Evolutionary conservation across 495 filamentous ascomycete species (phyloP), one percentile per base, ranked within the genome.

Genomic region (Acidomyces sp.): DNA sequence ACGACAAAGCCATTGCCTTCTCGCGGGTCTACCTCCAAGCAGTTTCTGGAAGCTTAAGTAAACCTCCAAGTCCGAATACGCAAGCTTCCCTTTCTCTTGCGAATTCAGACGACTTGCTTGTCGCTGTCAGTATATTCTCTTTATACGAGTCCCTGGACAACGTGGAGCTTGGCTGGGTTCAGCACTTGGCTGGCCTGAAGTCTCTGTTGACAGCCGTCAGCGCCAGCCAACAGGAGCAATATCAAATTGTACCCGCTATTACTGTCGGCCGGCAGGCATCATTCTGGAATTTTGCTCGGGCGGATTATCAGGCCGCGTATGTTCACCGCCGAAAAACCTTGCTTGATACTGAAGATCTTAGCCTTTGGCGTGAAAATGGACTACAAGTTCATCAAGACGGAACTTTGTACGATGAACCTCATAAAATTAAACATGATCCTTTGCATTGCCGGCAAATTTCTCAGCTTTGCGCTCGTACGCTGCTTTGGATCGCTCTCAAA

Each of bases 211-310:
- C 13, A 4, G 39, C 42, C 23, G n/a, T 50, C 9, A 37, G 24
- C 19, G 23, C 23, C 24, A 13, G 25, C 5, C 29, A 42, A n/a
- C 39, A 41, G 25, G 21, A 9, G 15, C 15, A n/a, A 13, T 6
- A 9, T 15, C 21, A 22, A 27, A 6, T 41, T 10, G 17, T 28
- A 9, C 32, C 48, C n/a, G n/a, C 31, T n/a, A 22, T 43, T 12
- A 42, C 36, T 21, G 43, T 23, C 12, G 71, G 72, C 3, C 62
- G 70, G 2, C 67, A 56, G 48, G 74, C 74, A 5, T 75, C 68
- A 1, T 78, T 78, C 50, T 78, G 74, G 74, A 78, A 78, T 47
- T 75, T 77, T 54, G 74, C 74, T 17, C 61, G 74, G 28, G 73
- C 77, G 47, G 74, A 78, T 51, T 72, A 75, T 53, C 59, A 77